These are phyloP conservation scores for Pestalotiopsis sp. DNA, from an alignment of 2,329 filamentous ascomycete genomes.

Conservation along the genomic window DNA sequence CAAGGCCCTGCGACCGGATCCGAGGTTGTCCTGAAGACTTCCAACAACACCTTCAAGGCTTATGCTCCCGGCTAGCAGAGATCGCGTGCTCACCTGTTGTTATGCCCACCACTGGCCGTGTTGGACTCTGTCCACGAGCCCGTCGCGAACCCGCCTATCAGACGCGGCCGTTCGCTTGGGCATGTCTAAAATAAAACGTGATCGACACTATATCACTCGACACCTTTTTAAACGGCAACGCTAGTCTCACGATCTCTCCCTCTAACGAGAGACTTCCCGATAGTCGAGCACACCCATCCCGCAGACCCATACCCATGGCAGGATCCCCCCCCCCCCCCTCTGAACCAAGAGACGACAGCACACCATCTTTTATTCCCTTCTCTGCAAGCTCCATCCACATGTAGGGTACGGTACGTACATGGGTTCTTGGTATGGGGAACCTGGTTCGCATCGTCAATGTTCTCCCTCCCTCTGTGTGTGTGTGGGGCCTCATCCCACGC, in stretches of 20 bases:
- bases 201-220: conserved; percentile 1
- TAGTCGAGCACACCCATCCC: background rate
- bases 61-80: background rate
- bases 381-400: background rate
- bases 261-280: background rate
- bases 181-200: conserved; percentile 3
- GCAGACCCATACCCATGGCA: background rate
- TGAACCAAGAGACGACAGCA: background rate
- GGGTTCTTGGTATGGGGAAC: conserved; percentile 9
- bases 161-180: background rate
- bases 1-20: background rate
- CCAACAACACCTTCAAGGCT: background rate
- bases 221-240: conserved; percentile 2
- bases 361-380: background rate
- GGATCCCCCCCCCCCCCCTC: background rate
- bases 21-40: background rate
- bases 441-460: background rate
- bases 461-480: background rate
- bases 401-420: background rate
- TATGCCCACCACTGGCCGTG: background rate
- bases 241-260: background rate
- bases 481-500: conserved; percentile 9
- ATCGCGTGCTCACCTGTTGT: conserved; percentile 2
- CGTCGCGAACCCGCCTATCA: conserved; percentile 4
- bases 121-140: background rate